phyloP scores from a whole-genome alignment of 371 early-diverging fungal genomes.

The Mortierella sp. region DNA sequence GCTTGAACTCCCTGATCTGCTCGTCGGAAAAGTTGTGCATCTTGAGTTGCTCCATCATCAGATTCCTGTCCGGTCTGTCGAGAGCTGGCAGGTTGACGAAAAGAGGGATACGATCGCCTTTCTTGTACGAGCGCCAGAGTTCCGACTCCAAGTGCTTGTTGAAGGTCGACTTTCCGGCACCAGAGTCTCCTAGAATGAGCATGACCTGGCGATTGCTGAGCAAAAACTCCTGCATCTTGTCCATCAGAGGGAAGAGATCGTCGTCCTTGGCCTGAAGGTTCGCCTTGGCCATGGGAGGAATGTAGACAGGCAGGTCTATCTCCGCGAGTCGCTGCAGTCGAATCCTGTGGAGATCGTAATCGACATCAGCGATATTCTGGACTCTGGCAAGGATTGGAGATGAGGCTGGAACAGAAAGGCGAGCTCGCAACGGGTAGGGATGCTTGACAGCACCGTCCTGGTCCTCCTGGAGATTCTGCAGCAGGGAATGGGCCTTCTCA shows the following conservation, averaged over 20 bases:
- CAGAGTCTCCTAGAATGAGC: neutral
- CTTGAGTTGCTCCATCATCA: slow-evolving; percentile 6
- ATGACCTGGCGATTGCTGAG: neutral
- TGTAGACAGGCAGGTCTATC: neutral
- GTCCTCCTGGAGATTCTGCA: neutral
- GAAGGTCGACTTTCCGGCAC: slow-evolving; percentile 6
- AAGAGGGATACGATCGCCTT: slow-evolving; percentile 10
- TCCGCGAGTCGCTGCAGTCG: neutral
- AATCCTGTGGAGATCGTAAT: neutral
- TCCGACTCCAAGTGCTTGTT: neutral
- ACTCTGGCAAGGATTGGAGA: neutral
- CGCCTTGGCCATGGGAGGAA: neutral
- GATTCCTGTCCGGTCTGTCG: neutral
- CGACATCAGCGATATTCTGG: slow-evolving; percentile 1
- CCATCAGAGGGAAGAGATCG: neutral
- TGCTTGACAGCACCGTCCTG: neutral
- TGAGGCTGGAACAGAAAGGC: neutral
- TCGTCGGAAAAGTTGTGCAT: neutral
- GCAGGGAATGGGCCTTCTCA: neutral
- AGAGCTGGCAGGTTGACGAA: slow-evolving; percentile 2
- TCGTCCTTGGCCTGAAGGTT: slow-evolving; percentile 1
- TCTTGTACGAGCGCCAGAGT: neutral
- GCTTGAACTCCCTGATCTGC: slow-evolving; percentile 9
- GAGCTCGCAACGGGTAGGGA: neutral
- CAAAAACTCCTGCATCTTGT: neutral